Evolutionary conservation across 2,329 filamentous ascomycete genomes (phyloP).

Genomic region (Pseudogymnoascus pannorum): DNA sequence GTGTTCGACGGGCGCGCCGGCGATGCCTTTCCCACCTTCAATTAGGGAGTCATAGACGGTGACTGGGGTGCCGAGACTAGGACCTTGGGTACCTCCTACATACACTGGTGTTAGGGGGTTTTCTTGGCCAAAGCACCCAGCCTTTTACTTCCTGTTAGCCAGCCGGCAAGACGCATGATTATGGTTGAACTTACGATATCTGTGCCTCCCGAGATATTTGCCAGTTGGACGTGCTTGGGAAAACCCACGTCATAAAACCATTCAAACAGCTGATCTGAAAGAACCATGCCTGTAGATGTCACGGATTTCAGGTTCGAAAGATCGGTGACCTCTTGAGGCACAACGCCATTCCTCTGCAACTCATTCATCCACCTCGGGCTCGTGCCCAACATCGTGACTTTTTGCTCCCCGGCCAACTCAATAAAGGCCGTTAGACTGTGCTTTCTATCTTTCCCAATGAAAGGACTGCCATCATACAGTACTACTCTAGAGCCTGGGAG

Average conservation of each 20-base stretch:
- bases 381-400: constrained; percentile 65
- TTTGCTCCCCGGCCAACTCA: constrained; percentile 52
- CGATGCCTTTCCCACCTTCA: constrained; percentile 34
- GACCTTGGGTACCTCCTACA: constrained; percentile 48
- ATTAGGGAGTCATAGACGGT: constrained; percentile 58
- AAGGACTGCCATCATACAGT: constrained; percentile 79
- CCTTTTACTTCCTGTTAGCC: constrained; percentile 21
- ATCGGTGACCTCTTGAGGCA: constrained; percentile 51
- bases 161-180: not conserved
- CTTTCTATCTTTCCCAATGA: constrained; percentile 35
- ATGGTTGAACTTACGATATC: constrained; percentile 51
- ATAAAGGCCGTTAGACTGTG: constrained; percentile 60
- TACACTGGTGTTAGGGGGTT: constrained; percentile 65
- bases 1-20: constrained; percentile 35
- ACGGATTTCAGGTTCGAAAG: constrained; percentile 55
- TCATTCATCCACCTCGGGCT: constrained; percentile 73
- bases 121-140: constrained; percentile 52
- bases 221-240: constrained; percentile 56
- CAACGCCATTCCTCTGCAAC: constrained; percentile 55
- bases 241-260: constrained; percentile 70
- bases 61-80: constrained; percentile 45
- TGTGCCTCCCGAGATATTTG: constrained; percentile 71
- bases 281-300: constrained; percentile 72
- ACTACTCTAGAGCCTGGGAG: constrained; percentile 54
- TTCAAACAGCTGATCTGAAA: constrained; percentile 68